Evolutionary conservation across 139 green algal genomes (phyloP).

Genomic region (Tetraselmis striata): DNA sequence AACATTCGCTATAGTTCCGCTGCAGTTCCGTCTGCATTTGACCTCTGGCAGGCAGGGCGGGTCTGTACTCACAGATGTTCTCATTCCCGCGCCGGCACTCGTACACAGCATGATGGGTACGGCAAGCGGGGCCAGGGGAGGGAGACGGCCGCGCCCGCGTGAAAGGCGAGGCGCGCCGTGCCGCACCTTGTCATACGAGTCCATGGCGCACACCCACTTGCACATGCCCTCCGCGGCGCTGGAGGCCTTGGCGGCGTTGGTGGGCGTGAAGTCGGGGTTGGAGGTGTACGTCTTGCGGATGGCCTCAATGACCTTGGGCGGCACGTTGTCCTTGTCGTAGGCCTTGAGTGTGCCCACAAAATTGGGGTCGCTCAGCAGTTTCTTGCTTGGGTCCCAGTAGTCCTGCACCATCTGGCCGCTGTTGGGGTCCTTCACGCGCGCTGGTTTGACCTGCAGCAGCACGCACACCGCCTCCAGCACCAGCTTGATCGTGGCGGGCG

Average conservation of each 20-base stretch:
- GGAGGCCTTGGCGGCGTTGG: constrained; percentile 53
- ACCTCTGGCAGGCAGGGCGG: too few species aligned
- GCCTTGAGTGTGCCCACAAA: constrained; percentile 41
- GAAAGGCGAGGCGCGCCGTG: too few species aligned
- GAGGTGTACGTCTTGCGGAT: constrained; percentile 52
- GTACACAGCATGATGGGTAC: too few species aligned
- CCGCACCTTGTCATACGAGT: constrained; percentile 32
- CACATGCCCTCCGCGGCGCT: constrained; percentile 59
- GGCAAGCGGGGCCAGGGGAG: too few species aligned
- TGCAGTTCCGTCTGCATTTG: too few species aligned
- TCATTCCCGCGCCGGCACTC: too few species aligned
- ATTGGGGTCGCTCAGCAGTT: constrained; percentile 31
- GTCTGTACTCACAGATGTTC: too few species aligned
- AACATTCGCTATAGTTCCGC: too few species aligned
- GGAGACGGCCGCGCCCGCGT: too few species aligned
- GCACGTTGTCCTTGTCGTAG: constrained; percentile 55
- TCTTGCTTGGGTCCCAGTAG: constrained; percentile 64
- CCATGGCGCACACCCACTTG: constrained; percentile 56
- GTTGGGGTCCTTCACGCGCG: constrained; percentile 59
- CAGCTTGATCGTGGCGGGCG: constrained; percentile 34
- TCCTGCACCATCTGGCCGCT: constrained; percentile 71
- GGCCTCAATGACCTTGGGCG: constrained; percentile 50
- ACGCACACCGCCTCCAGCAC: constrained; percentile 79
- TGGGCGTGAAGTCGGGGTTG: constrained; percentile 61
- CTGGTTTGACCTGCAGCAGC: constrained; percentile 63